Evolutionary conservation across 805 yeast species (phyloP).

Genomic region (Suhomyces emberorum): DNA sequence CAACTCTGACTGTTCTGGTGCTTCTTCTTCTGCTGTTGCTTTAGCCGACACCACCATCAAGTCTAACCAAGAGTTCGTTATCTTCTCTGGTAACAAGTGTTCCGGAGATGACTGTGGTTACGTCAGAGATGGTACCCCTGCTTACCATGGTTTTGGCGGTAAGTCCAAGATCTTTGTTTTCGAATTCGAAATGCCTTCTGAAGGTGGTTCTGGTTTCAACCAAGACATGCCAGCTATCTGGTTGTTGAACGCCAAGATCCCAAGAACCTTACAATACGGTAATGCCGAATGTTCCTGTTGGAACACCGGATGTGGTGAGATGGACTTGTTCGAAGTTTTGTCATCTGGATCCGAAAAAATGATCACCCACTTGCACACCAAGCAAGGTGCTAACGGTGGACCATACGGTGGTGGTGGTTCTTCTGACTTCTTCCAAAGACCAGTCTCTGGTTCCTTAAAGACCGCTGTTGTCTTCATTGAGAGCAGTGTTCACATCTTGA

Average conservation of each 20-base stretch:
- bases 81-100: conserved; percentile 68
- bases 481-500: conserved; percentile 55
- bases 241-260: conserved; percentile 92
- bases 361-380: conserved; percentile 79
- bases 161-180: conserved; percentile 79
- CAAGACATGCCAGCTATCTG: conserved; percentile 98
- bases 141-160: conserved; percentile 93
- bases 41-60: conserved; percentile 64
- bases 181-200: conserved; percentile 92
- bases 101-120: conserved; percentile 14
- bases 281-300: conserved; percentile 86
- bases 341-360: conserved; percentile 70
- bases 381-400: conserved; percentile 62
- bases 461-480: conserved; percentile 82
- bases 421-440: conserved; percentile 84
- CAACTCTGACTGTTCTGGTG: conserved; percentile 71
- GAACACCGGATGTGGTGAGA: conserved; percentile 96
- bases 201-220: conserved; percentile 52
- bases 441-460: conserved; percentile 70
- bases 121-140: conserved; percentile 55
- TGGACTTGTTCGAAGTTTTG: conserved; percentile 90
- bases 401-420: conserved; percentile 80
- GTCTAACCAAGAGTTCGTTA: conserved; percentile 76
- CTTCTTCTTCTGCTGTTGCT: conserved; percentile 65
- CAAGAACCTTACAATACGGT: conserved; percentile 96